Evolutionary conservation across 805 yeast species (phyloP), one percentile per base, ranked within the genome.

Genomic region (Saturnispora diversa): DNA sequence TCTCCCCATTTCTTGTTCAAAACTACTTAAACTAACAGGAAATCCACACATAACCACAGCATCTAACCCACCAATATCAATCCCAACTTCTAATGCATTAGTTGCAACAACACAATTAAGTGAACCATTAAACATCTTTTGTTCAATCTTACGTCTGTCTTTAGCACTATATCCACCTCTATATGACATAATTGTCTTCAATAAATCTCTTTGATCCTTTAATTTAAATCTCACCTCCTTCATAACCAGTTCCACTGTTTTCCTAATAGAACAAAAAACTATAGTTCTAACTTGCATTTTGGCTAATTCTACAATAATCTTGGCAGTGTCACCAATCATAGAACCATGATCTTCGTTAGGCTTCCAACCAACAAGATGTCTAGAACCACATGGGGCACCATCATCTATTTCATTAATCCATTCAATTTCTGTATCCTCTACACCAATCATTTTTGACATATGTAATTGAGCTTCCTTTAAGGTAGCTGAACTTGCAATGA

Each of bases 1-100:
- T 54, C 99, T 71, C 27, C 99, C 99, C 65, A 92, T 81, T 55
- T 92, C 98, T 60, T 92, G 99, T 51, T 88, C 85, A 55, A 92
- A 74, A 46, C 86, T 86, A 37, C 94, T 79, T 44, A 87, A 70
- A 39, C 95, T 83, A 16, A 77, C 65, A 0, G 99, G 99, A 47
- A 92, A 92, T 0, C 97, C 97, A 53, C 94, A 85, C 64, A 87
- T 77, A 2, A 92, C 62, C 0, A 88, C 97, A 1, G 94, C 87
- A 59, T 92, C 98, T 35, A 92, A 65, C 11, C 82, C 84, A 37
- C 97, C 94, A 46, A 92, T 82, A 66, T 92, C 98, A 38, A 92
- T 84, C 44, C 99, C 99, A 35, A 92, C 70, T 55, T 92, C 99
- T 43, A 92, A 64, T 0, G 99, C 98, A 60, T 88, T 87, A 0